A percentile compares a stretch with the other conserved stretches of the same genome.
These are phyloP conservation scores for Microbotryum silenes-acaulis DNA, from an alignment of 1,284 basidiomycete genomes.

Conservation along the genomic window DNA sequence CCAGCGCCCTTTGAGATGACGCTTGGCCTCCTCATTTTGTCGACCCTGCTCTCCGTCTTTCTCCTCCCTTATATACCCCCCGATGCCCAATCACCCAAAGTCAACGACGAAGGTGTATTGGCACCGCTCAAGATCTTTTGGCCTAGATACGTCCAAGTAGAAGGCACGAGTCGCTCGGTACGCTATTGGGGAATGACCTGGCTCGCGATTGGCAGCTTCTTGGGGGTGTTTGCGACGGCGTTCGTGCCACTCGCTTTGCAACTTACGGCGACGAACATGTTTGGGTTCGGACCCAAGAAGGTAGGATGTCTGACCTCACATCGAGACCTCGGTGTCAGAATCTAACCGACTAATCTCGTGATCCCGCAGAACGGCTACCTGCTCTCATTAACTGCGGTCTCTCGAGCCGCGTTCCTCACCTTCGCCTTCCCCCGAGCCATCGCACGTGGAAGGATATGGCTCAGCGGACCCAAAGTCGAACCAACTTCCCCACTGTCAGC, in stretches of 20 bases:
- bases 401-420: conserved; percentile 40
- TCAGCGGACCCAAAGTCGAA: not conserved
- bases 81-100: not conserved
- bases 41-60: conserved; percentile 34
- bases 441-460: conserved; percentile 23
- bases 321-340: conserved; percentile 18
- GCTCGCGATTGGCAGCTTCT: conserved; percentile 39
- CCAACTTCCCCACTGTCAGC: conserved; percentile 25
- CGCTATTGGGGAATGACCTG: conserved; percentile 38
- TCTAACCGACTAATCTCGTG: not conserved
- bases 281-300: conserved; percentile 37
- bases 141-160: conserved; percentile 25
- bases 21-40: conserved; percentile 37
- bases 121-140: conserved; percentile 39
- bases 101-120: conserved; percentile 29
- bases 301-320: conserved; percentile 22
- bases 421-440: conserved; percentile 40
- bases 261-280: conserved; percentile 38
- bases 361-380: conserved; percentile 24
- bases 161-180: conserved; percentile 1
- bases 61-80: conserved; percentile 42
- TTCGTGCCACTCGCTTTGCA: conserved; percentile 38
- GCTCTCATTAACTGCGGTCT: conserved; percentile 24
- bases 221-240: conserved; percentile 40
- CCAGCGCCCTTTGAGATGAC: conserved; percentile 40